Conservation (phyloP, 2,329 filamentous ascomycete genomes). For the Colletotrichum sp. region DNA sequence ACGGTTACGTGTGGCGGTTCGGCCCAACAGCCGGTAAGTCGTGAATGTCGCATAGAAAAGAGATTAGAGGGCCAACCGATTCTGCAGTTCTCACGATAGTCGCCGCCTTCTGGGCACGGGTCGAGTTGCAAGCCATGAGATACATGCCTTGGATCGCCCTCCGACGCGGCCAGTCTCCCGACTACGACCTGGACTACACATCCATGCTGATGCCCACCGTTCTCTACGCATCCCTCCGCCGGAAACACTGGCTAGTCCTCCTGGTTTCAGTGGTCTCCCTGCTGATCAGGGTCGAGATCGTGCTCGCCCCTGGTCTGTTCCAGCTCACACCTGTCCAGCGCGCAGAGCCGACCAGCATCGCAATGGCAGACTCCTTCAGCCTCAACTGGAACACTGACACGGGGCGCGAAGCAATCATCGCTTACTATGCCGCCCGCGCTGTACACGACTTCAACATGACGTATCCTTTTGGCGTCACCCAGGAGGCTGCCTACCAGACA, state of each 20-base stretch:
- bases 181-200: background rate
- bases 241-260: background rate
- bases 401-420: background rate
- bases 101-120: background rate
- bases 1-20: background rate
- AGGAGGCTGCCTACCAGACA: background rate
- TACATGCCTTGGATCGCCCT: constrained; percentile 11
- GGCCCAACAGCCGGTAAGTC: background rate
- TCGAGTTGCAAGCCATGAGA: background rate
- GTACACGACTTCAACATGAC: constrained; percentile 3
- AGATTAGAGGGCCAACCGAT: background rate
- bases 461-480: background rate
- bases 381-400: background rate
- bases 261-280: background rate
- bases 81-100: background rate
- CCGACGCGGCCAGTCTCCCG: background rate
- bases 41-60: background rate
- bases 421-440: background rate
- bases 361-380: background rate
- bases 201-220: constrained; percentile 5
- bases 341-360: background rate
- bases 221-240: background rate
- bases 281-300: background rate
- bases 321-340: background rate
- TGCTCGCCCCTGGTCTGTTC: constrained; percentile 5